These are phyloP conservation scores for Psilocybe cyanescens DNA, from an alignment of 768 basidiomycete genomes.

Conservation along the genomic window DNA sequence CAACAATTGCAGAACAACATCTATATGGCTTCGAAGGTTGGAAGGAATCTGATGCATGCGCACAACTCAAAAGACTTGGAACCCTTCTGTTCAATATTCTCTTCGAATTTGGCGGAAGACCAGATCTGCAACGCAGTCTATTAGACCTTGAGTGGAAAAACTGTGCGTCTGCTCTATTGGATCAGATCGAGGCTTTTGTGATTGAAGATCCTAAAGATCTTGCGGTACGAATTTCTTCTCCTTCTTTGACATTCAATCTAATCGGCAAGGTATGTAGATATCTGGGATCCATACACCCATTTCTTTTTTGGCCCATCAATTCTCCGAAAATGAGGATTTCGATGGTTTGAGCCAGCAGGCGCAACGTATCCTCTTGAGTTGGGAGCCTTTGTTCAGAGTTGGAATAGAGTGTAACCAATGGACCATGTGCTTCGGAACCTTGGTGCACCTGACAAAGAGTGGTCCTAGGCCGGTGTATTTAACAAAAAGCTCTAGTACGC, in stretches of 20 bases:
- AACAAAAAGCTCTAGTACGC: neutral
- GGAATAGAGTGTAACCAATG: neutral
- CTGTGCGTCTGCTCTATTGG: neutral
- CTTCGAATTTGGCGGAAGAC: neutral
- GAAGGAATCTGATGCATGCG: neutral
- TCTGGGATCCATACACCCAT: neutral
- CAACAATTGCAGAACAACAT: neutral
- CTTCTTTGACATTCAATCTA: neutral
- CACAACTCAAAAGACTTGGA: neutral
- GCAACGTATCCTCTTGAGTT: too few relatives aligned
- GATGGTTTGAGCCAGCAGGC: too few relatives aligned
- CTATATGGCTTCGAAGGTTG: neutral
- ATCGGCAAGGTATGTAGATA: neutral
- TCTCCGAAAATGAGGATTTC: neutral
- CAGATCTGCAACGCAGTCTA: neutral
- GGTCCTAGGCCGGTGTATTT: neutral
- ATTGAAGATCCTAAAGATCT: neutral
- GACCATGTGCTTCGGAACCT: neutral
- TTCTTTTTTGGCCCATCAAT: neutral
- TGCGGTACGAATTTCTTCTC: neutral
- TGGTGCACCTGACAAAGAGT: neutral
- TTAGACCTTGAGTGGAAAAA: neutral
- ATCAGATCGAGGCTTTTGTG: neutral
- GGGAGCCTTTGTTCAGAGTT: too few relatives aligned
- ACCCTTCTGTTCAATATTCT: neutral